Percentiles rank a stretch among this genome's conserved stretches.
Evolutionary conservation across 2,329 filamentous ascomycete genomes (phyloP).

Genomic region (Alternaria longipes): DNA sequence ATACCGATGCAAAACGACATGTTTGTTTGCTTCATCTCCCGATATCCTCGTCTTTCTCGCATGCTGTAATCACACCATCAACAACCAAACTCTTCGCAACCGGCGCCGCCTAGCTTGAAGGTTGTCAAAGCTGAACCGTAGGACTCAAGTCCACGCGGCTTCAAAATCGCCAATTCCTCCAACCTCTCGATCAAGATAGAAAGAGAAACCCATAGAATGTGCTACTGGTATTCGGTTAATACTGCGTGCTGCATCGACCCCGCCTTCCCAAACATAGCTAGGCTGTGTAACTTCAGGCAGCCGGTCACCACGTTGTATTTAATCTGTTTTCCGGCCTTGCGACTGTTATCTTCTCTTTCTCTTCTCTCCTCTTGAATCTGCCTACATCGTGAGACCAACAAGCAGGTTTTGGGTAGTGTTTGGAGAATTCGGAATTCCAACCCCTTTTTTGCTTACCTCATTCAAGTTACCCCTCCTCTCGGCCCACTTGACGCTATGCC

Average conservation of each 20-base stretch:
- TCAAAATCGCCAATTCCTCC: too few relatives aligned
- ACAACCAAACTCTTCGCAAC: too few relatives aligned
- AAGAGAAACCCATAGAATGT: too few relatives aligned
- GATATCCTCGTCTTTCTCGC: neutral
- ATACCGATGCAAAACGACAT: neutral
- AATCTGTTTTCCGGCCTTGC: neutral
- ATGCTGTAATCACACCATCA: neutral
- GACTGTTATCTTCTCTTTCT: neutral
- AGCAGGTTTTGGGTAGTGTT: neutral
- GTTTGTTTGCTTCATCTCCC: neutral
- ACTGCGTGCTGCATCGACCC: conserved; percentile 7
- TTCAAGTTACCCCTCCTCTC: conserved; percentile 5
- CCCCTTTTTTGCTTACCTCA: conserved; percentile 21
- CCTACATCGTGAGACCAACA: neutral
- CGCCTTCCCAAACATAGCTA: conserved; percentile 17
- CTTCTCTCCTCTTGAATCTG: neutral
- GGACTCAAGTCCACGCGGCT: too few relatives aligned
- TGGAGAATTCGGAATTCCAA: neutral
- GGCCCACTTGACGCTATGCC: conserved; percentile 20
- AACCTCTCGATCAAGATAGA: too few relatives aligned
- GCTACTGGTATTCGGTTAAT: neutral
- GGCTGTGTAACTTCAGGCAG: neutral
- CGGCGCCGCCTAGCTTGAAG: too few relatives aligned
- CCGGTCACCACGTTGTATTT: neutral
- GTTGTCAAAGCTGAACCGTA: too few relatives aligned